phyloP scores from a whole-genome alignment of 495 filamentous ascomycete genomes.

The Haplographium delicatum region DNA sequence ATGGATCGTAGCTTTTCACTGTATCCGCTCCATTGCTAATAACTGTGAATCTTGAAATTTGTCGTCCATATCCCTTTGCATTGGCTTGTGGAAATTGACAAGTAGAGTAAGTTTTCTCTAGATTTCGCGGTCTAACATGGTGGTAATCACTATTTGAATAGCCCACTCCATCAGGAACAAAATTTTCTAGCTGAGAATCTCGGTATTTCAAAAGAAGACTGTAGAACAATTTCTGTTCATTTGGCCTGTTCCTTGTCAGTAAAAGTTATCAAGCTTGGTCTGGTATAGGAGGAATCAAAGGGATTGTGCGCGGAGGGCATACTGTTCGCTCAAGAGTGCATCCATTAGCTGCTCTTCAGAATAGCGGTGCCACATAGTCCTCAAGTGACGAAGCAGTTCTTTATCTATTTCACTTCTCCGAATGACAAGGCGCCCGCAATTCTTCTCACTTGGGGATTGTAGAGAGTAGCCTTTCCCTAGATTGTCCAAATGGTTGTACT shows the following conservation, averaged over 20 bases:
- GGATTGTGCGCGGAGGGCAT: conserved; percentile 24
- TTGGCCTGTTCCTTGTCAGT: conserved; percentile 47
- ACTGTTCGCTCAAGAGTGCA: conserved; percentile 63
- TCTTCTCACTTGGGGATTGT: conserved; percentile 12
- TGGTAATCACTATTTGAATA: conserved; percentile 87
- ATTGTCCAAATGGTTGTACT: conserved; percentile 66
- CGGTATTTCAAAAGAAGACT: conserved; percentile 72
- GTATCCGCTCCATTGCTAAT: conserved; percentile 49
- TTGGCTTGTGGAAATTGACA: conserved; percentile 41
- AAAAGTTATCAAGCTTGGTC: background rate
- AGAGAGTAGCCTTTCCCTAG: conserved; percentile 30
- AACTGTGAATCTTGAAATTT: conserved; percentile 66
- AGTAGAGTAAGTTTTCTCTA: conserved; percentile 42
- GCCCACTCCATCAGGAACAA: conserved; percentile 61
- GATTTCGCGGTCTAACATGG: conserved; percentile 55
- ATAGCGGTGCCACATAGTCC: conserved; percentile 81
- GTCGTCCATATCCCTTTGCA: conserved; percentile 41
- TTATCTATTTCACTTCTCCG: conserved; percentile 59
- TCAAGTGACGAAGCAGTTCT: conserved; percentile 76
- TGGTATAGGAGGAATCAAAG: background rate
- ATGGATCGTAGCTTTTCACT: conserved; percentile 73
- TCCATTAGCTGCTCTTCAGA: conserved; percentile 64
- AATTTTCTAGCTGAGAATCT: conserved; percentile 80
- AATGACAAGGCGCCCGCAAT: conserved; percentile 27
- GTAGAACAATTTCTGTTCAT: conserved; percentile 91